Conservation (phyloP, 2,329 filamentous ascomycete genomes). For the Hypoxylon sp. region DNA sequence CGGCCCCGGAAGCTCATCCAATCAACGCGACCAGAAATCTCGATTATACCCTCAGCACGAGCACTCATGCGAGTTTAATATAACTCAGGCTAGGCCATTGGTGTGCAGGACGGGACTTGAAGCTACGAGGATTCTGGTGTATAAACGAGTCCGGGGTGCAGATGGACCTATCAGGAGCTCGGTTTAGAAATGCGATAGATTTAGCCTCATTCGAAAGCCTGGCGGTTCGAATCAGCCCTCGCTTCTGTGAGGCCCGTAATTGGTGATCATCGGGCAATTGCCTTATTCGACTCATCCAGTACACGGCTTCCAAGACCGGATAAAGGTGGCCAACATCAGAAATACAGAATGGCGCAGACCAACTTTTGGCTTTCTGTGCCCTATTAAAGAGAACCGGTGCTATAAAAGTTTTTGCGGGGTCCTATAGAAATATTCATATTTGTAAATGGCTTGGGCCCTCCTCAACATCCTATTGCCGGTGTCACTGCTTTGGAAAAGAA, state of each 20-base stretch:
- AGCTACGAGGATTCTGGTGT: slow-evolving; percentile 31
- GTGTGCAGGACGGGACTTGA: slow-evolving; percentile 28
- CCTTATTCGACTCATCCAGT: slow-evolving; percentile 25
- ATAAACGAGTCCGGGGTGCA: slow-evolving; percentile 46
- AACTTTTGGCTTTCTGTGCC: slow-evolving; percentile 15
- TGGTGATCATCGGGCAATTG: slow-evolving; percentile 31
- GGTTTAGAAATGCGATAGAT: slow-evolving; percentile 43
- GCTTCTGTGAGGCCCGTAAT: slow-evolving; percentile 1
- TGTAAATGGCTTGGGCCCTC: slow-evolving; percentile 13
- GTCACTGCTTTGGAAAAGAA: slow-evolving; percentile 15
- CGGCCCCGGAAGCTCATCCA: slow-evolving; percentile 18
- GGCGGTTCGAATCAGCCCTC: slow-evolving; percentile 11
- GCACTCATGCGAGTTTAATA: slow-evolving; percentile 29
- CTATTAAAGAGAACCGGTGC: slow-evolving; percentile 20
- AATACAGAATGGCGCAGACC: slow-evolving; percentile 16
- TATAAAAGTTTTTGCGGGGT: slow-evolving; percentile 27
- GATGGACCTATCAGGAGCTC: slow-evolving; percentile 34
- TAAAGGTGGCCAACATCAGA: slow-evolving; percentile 36
- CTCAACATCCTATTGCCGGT: slow-evolving; percentile 28
- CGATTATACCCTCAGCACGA: slow-evolving; percentile 14
- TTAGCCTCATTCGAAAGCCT: slow-evolving; percentile 46
- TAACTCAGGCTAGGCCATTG: slow-evolving; percentile 27
- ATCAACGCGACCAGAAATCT: slow-evolving; percentile 18
- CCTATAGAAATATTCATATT: slow-evolving; percentile 17
- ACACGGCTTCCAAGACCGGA: slow-evolving; percentile 41